A percentile compares a stretch with the other conserved stretches of the same genome.
These are phyloP conservation scores for Boletellus sp. DNA, from an alignment of 1,284 basidiomycete genomes.

Conservation along the genomic window DNA sequence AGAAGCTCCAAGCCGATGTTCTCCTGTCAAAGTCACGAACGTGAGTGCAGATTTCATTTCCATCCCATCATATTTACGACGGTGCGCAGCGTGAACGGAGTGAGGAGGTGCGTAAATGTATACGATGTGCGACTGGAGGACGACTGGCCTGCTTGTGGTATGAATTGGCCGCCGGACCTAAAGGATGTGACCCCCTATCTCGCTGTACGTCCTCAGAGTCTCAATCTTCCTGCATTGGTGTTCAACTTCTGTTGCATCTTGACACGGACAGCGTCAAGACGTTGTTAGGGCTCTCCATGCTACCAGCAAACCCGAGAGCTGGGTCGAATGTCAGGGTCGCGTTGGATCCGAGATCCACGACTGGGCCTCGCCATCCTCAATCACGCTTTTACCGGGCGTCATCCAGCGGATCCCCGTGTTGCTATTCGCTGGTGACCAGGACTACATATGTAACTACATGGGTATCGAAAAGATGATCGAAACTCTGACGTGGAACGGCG, in stretches of 20 bases:
- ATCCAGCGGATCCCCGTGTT: constrained; percentile 81
- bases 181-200: constrained; percentile 77
- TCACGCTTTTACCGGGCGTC: constrained; percentile 77
- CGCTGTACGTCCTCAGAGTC: constrained; percentile 49
- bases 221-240: not conserved
- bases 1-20: constrained; percentile 61
- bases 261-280: constrained; percentile 58
- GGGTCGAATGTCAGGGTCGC: constrained; percentile 82
- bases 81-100: constrained; percentile 59
- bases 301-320: constrained; percentile 69
- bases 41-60: constrained; percentile 42
- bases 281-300: constrained; percentile 88
- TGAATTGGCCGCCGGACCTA: constrained; percentile 98
- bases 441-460: constrained; percentile 94
- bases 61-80: constrained; percentile 1
- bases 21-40: constrained; percentile 58
- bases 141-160: constrained; percentile 84
- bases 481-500: constrained; percentile 81
- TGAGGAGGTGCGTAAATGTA: constrained; percentile 84
- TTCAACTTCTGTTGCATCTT: not conserved
- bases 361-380: constrained; percentile 61
- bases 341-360: constrained; percentile 68
- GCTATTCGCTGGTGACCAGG: constrained; percentile 93
- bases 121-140: constrained; percentile 93
- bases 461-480: constrained; percentile 87